Evolutionary conservation across 1,139 yeast species (phyloP).

Genomic region (Blastobotrys aristatus): DNA sequence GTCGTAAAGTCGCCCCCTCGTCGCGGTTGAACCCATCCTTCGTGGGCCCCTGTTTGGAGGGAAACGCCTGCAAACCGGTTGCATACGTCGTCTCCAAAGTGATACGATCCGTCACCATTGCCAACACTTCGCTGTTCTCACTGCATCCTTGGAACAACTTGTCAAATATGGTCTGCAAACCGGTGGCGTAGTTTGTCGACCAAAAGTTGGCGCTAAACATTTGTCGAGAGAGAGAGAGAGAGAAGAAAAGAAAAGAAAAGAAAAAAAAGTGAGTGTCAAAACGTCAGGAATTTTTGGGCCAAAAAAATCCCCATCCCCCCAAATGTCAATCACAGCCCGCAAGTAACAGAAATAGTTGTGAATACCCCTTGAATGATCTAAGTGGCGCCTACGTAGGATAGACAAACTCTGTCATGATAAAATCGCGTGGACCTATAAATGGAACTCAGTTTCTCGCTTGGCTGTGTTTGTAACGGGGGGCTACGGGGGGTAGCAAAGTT

Average conservation of each 20-base stretch:
- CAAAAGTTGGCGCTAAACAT: constrained; percentile 45
- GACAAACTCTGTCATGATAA: no score
- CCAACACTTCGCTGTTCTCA: constrained; percentile 63
- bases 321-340: no score
- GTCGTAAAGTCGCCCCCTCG: constrained; percentile 43
- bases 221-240: not conserved
- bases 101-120: constrained; percentile 57
- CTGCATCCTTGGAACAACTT: constrained; percentile 61
- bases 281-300: not conserved
- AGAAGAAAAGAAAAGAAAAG: constrained; percentile 4
- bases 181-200: constrained; percentile 63
- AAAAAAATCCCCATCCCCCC: no score
- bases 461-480: no score
- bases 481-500: not conserved
- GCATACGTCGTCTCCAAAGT: constrained; percentile 63
- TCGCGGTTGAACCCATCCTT: constrained; percentile 38
- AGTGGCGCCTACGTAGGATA: no score
- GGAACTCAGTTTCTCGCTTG: no score
- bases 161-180: constrained; percentile 53
- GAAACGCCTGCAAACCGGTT: constrained; percentile 43
- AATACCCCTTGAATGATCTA: no score
- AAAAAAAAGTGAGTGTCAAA: not conserved
- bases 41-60: constrained; percentile 28
- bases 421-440: no score
- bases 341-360: no score